phyloP scores from a whole-genome alignment of 2,329 filamentous ascomycete species.

The Aspergillus terreus region DNA sequence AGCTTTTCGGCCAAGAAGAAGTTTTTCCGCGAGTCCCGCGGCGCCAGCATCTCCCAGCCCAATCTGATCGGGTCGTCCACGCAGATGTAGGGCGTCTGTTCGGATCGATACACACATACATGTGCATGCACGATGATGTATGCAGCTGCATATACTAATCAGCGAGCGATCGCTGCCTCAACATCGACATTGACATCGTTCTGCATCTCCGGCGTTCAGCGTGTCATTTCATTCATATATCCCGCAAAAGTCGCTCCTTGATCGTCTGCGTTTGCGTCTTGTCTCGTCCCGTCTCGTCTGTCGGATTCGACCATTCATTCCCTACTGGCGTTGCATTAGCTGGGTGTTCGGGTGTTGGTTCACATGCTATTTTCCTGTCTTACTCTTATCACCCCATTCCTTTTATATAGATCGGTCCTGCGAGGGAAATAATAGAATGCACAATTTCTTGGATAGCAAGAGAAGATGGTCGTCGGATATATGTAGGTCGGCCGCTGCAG shows the following conservation, averaged over 20 bases:
- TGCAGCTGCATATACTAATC: neutral
- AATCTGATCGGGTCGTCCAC: constrained; percentile 32
- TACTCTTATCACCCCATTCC: neutral
- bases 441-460: too few relatives aligned
- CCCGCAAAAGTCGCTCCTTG: constrained; percentile 5
- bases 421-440: neutral
- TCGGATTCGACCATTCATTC: constrained; percentile 2
- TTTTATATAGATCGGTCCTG: too few relatives aligned
- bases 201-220: constrained; percentile 4
- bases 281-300: neutral
- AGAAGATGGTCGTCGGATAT: too few relatives aligned
- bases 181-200: neutral
- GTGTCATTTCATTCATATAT: constrained; percentile 1
- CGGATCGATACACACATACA: neutral
- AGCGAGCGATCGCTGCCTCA: neutral
- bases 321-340: constrained; percentile 7
- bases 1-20: constrained; percentile 19
- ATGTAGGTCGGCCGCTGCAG: too few relatives aligned
- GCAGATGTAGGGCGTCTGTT: constrained; percentile 14
- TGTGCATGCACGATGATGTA: neutral
- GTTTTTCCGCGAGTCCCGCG: constrained; percentile 9
- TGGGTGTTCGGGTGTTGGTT: constrained; percentile 7
- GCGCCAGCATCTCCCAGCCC: constrained; percentile 29
- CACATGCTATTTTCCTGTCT: constrained; percentile 1
- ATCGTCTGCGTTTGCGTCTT: neutral